Evolutionary conservation across 108 stramenopile genomes (phyloP).

Genomic region (Nitzschia inconspicua): DNA sequence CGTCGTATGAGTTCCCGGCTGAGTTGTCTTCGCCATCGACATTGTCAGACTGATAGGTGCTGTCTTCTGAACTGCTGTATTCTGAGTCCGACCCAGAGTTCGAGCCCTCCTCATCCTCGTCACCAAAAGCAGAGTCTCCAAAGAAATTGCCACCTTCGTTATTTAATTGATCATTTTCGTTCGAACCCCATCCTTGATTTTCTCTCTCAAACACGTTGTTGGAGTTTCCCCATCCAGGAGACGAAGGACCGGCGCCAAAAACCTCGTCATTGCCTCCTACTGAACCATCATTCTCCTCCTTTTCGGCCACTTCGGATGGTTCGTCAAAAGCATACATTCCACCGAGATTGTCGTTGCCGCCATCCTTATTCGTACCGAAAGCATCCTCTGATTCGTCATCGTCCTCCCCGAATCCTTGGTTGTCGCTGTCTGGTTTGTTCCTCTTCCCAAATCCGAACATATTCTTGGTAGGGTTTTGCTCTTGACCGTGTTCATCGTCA

Average conservation of each 20-base stretch:
- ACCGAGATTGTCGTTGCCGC: background rate
- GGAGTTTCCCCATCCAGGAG: constrained; percentile 18
- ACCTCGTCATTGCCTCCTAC: constrained; percentile 4
- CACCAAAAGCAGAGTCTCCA: constrained; percentile 4
- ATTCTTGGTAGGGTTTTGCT: constrained; percentile 20
- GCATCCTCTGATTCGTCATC: background rate
- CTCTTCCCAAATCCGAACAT: constrained; percentile 26
- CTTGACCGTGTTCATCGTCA: constrained; percentile 5
- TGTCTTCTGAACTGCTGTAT: constrained; percentile 29
- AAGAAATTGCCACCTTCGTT: constrained; percentile 25
- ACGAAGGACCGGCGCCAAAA: constrained; percentile 3
- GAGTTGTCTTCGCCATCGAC: background rate
- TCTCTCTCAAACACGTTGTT: constrained; percentile 18
- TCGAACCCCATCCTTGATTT: constrained; percentile 19
- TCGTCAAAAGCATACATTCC: constrained; percentile 31
- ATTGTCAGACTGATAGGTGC: constrained; percentile 27
- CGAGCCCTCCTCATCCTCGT: constrained; percentile 9
- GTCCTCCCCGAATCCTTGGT: no score
- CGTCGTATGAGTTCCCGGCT: constrained; percentile 5
- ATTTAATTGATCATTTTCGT: background rate
- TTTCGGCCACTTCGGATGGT: constrained; percentile 16
- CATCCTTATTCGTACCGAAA: constrained; percentile 20
- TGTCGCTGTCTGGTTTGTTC: background rate
- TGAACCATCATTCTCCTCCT: constrained; percentile 11
- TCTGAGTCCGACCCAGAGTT: constrained; percentile 11